Base-by-base conservation (phyloP, 1,139 yeast species). In the Sugiyamaella pinicola region DNA sequence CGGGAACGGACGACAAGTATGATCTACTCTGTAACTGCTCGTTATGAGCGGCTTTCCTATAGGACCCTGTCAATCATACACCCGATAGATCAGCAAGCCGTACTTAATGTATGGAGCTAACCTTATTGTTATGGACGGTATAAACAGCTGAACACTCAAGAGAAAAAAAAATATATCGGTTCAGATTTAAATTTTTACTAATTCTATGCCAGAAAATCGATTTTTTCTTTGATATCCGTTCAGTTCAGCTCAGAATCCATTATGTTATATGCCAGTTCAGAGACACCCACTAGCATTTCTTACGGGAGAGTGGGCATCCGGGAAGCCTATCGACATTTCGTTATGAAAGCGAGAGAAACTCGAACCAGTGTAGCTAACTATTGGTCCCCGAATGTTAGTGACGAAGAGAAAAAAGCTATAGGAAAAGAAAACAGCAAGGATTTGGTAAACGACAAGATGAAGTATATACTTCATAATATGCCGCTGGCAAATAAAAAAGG, bases 81-180 rank as follows among this genome's bases (percentile, higher is more conserved):
- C 7, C 15, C 7, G 35, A 31, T 31, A 31, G 15, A 31, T 7
- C 35, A n/a, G 35, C 17, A 13, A 31, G 35, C 35, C 35, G 35
- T 31, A 7, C 17, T 7, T 31, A 31, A 31, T 31, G 17, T 4
- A n/a, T n/a, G 35, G 35, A 31, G 8, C 35, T 6, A 31, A 31
- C 17, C 17, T 26, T 40, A 40, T 38, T 40, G 18, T 40, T 40
- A 40, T 40, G 44, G 44, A 15, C n/a, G n/a, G 29, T 40, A 13
- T 24, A 40, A 24, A 26, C 34, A 40, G 24, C 7, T 18, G 19
- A 33, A 35, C 40, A 13, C 6, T 13, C 5, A 7, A 12, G 35
- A 12, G 4, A 6, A 31, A 31, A 13, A 31, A 31, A 24, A 9
- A 24, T 31, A 17, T 31, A 31, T n/a, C 35, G 15, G 17, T 13